phyloP scores from a whole-genome alignment of 768 basidiomycete species.

The Xerocomellus intermedius region DNA sequence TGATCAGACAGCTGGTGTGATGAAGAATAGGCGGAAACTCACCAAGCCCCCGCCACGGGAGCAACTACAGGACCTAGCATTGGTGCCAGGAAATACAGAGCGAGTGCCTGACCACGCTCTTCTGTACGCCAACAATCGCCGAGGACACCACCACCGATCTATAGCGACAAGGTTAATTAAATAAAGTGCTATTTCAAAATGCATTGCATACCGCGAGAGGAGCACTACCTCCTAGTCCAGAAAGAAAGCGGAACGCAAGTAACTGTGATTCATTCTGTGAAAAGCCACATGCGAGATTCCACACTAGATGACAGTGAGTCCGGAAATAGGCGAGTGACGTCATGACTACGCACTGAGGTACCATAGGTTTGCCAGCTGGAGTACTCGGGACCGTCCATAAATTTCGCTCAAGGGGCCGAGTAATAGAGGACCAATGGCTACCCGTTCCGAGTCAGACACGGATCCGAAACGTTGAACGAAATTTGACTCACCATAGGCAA shows the following conservation, averaged over 20 bases:
- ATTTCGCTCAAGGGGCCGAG: constrained; percentile 69
- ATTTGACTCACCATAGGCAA: constrained; percentile 52
- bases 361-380: constrained; percentile 65
- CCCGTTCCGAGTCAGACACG: not conserved
- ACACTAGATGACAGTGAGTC: constrained; percentile 37
- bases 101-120: constrained; percentile 61
- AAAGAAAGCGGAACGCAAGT: constrained; percentile 65
- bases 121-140: constrained; percentile 62
- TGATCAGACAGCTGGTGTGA: not conserved
- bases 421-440: constrained; percentile 35
- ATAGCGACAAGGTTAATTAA: not conserved
- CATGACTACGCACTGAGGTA: constrained; percentile 48
- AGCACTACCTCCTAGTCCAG: constrained; percentile 73
- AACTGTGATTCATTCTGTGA: constrained; percentile 56
- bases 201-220: constrained; percentile 46
- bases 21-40: not conserved
- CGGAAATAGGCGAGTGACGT: not conserved
- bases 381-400: constrained; percentile 60
- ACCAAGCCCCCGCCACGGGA: constrained; percentile 63
- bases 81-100: constrained; percentile 64
- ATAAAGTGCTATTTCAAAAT: not conserved
- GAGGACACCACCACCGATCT: constrained; percentile 67
- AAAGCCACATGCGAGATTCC: constrained; percentile 65
- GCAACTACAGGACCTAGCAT: constrained; percentile 65
- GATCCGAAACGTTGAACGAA: not conserved